Base-by-base conservation (phyloP, 1,284 basidiomycete species). In the Trichosporon ovoides region DNA sequence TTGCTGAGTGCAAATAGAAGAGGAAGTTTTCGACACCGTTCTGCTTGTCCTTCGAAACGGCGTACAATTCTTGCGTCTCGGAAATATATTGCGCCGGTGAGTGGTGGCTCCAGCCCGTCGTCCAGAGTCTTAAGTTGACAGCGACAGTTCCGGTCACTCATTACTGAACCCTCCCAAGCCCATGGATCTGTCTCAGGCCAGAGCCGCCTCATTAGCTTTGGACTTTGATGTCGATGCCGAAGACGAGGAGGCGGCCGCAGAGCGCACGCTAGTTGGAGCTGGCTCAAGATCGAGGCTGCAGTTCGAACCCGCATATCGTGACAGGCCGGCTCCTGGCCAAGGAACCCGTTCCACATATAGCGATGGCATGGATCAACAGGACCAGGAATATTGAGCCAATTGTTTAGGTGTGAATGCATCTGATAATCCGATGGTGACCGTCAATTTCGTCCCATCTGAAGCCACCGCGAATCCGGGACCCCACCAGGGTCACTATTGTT, bases 151-250 rank as follows among this genome's bases (percentile, higher is more conserved):
- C 53, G 93, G 93, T 0, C 91, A 94, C 69, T 94, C 91, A 1
- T 89, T 96, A 68, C 91, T 96, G 76, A 86, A 90, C 20, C 85
- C 87, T 51, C 91, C 93, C 7, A 91, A 88, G 68, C 90, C 91
- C 0, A 96, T 97, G 69, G 92, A 96, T 73, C 86, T 96, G n/a
- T 75, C 73, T 11, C 74, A 78, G 56, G 80, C 79, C 0, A 71
- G 77, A 3, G 66, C 73, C 2, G 78, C 77, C 37, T 72, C 71
- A 3, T 67, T 75, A 52, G 78, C 76, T 80, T 85, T 75, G 79
- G 86, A 68, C 82, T 85, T 68, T 78, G 88, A 75, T 78, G 84
- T 73, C 80, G 87, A 68, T 83, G 84, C 73, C 79, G 87, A 68
- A 82, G 89, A 66, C 83, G 86, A 80, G 38, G 73, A 76, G 58